These are phyloP conservation scores for Ampelomyces quisqualis DNA, from an alignment of 2,329 filamentous ascomycete genomes.

Conservation along the genomic window DNA sequence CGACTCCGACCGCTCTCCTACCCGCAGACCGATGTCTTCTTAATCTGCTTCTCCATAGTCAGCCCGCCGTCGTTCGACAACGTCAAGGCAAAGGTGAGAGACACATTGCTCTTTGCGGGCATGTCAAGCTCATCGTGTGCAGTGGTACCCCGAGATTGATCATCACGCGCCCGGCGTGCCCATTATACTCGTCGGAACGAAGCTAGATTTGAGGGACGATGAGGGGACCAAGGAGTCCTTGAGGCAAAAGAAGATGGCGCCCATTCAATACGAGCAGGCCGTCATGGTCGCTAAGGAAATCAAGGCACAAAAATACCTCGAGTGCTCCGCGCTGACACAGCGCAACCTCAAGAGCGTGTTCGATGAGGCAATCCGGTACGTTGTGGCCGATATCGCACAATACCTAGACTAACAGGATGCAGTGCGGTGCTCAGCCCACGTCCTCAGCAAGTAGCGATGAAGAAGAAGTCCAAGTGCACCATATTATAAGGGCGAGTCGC, in stretches of 20 bases:
- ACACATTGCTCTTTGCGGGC: not conserved
- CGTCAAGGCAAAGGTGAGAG: conserved; percentile 89
- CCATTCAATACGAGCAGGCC: conserved; percentile 93
- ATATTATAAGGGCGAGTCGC: conserved; percentile 24
- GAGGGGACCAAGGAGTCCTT: conserved; percentile 77
- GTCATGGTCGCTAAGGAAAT: conserved; percentile 90
- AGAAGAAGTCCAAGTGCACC: conserved; percentile 33
- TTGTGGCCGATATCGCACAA: conserved; percentile 10
- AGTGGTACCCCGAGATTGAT: conserved; percentile 98
- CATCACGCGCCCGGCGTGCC: conserved; percentile 94
- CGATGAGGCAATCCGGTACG: conserved; percentile 95
- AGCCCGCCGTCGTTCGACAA: conserved; percentile 98
- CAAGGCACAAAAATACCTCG: conserved; percentile 92
- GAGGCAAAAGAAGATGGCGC: conserved; percentile 90
- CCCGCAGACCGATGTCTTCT: conserved; percentile 96
- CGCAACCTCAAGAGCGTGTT: conserved; percentile 98
- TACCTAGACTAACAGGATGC: conserved; percentile 18
- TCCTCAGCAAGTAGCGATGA: conserved; percentile 28
- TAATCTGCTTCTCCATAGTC: conserved; percentile 98
- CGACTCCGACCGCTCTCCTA: conserved; percentile 92
- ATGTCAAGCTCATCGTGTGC: conserved; percentile 14
- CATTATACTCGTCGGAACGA: conserved; percentile 95
- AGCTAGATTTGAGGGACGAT: conserved; percentile 93
- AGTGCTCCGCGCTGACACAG: conserved; percentile 96
- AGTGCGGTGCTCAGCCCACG: conserved; percentile 47